Evolutionary conservation across 2,329 filamentous ascomycete species (phyloP), one percentile per base, ranked within the genome.

Genomic region (Aureobasidium sp.): DNA sequence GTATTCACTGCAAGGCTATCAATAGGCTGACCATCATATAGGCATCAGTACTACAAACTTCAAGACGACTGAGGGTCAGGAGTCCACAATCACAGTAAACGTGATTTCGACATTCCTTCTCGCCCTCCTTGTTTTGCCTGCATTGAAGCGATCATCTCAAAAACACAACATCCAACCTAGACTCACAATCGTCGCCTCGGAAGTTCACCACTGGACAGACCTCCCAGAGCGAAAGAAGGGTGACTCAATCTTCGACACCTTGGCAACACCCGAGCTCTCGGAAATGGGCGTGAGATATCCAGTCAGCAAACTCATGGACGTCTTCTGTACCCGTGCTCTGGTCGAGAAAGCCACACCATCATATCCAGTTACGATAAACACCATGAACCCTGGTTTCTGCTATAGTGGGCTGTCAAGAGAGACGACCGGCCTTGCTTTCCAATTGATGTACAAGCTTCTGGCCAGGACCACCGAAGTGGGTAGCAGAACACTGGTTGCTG

Each of bases 51-150:
- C 73, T 0, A 7, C 1, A 4, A 61, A 69, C 0, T 79, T 72
- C 59, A 40, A 65, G 0, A 45, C 67, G 0, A 71, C 70, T 3
- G 80, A 82, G 60, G 77, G 73, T 0, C 72, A 80, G 42, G 82
- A 85, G 70, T 68, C 65, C 17, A 77, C 70, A 0, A 70, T 85
- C 42, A 80, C 78, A 0, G 76, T 81, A 59, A 85, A 85, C 61
- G 79, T 82, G 11, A 72, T 85, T 61, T 75, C 73, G 14, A 82
- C 80, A 0, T 76, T 84, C 44, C 67, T 85, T 1, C 71, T 85
- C 0, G 78, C 74, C 0, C 64, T 79, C 0, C 70, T 82, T 0
- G 45, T 85, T 2, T 62, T 85, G 22, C 82, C 82, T 0, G 81
- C 78, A 66, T 72, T 85, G 4, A 76, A 76, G 56, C 71, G 75